Percentiles rank a stretch among this genome's conserved stretches.
These are phyloP conservation scores for Durusdinium trenchii DNA, from an alignment of 73 alveolate species.

Conservation along the genomic window DNA sequence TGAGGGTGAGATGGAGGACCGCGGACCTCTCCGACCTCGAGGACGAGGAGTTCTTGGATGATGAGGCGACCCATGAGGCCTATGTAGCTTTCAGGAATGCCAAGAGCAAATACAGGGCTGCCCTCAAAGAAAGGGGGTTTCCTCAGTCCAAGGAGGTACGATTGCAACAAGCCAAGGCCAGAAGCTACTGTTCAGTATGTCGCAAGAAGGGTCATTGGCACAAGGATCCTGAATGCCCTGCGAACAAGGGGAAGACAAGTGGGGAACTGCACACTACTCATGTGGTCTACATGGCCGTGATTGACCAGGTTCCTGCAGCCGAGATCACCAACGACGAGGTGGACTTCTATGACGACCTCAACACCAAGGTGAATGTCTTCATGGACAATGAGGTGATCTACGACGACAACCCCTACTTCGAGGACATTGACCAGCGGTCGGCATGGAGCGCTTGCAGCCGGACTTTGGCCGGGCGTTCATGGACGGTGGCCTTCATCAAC, in stretches of 20 bases:
- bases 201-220: constrained; percentile 42
- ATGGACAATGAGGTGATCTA: neutral
- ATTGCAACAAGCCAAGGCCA: neutral
- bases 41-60: neutral
- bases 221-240: constrained; percentile 16
- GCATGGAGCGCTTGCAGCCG: constrained; percentile 35
- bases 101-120: neutral
- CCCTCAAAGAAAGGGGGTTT: neutral
- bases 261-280: neutral
- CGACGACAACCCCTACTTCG: too few species aligned
- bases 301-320: neutral
- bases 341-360: too few species aligned
- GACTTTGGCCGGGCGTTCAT: neutral
- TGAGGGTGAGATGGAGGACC: neutral
- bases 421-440: too few species aligned
- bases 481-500: neutral
- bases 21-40: neutral
- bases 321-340: neutral
- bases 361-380: too few species aligned
- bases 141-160: neutral
- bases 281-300: neutral
- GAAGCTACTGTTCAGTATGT: neutral
- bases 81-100: constrained; percentile 6
- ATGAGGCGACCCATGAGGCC: neutral
- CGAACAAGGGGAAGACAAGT: neutral